Conservation (phyloP, 2,329 filamentous ascomycete genomes). For the Hypoxylon sp. region DNA sequence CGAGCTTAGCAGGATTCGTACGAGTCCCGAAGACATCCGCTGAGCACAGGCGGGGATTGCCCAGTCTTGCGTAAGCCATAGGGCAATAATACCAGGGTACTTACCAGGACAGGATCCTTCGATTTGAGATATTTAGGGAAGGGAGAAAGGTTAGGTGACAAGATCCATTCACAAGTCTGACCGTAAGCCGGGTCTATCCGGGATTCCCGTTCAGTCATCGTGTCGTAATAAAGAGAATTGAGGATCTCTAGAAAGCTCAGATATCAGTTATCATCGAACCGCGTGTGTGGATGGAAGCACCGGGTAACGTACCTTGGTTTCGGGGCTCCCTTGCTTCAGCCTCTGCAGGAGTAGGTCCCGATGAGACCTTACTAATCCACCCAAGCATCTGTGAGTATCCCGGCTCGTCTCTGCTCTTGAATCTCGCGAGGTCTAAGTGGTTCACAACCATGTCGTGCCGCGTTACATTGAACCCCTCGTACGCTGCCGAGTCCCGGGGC, state of each 20-base stretch:
- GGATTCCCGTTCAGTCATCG: constrained; percentile 53
- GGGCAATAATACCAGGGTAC: constrained; percentile 12
- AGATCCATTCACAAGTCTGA: constrained; percentile 63
- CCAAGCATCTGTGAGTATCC: constrained; percentile 49
- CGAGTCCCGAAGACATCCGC: neutral
- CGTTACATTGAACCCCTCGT: constrained; percentile 52
- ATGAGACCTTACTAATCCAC: constrained; percentile 50
- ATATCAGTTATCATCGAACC: constrained; percentile 15
- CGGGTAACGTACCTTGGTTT: constrained; percentile 51
- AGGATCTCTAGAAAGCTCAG: constrained; percentile 49
- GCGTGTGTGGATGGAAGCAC: neutral
- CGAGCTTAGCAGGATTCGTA: neutral
- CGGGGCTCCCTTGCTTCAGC: constrained; percentile 51
- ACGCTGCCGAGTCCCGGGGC: constrained; percentile 48
- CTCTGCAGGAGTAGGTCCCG: constrained; percentile 48
- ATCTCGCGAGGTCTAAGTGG: constrained; percentile 50
- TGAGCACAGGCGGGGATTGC: neutral
- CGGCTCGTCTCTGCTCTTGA: constrained; percentile 48
- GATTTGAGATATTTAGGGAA: constrained; percentile 46
- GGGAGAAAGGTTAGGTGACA: constrained; percentile 50
- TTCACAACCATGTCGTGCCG: constrained; percentile 49
- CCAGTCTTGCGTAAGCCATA: neutral
- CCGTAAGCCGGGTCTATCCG: constrained; percentile 57
- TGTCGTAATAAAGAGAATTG: constrained; percentile 52
- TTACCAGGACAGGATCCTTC: constrained; percentile 48